Conservation (phyloP, 441 rosid species). For the Melastoma candidum region DNA sequence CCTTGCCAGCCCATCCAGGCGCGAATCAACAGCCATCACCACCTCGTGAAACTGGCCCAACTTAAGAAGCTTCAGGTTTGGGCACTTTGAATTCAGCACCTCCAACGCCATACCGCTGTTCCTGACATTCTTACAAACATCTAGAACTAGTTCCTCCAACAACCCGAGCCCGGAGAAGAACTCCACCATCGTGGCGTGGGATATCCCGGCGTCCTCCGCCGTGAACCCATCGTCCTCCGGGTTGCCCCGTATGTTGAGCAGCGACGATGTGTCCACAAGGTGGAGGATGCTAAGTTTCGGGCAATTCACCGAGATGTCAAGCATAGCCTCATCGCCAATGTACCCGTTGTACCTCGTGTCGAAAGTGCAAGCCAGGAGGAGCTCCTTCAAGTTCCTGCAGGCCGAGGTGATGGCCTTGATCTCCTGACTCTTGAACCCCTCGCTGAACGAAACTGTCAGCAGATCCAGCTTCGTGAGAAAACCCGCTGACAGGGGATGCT, state of each 20-base stretch:
- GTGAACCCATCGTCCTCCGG: constrained; percentile 36
- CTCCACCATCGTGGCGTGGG: constrained; percentile 30
- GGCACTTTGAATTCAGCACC: constrained; percentile 43
- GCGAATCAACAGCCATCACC: constrained; percentile 51
- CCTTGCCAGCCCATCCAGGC: constrained; percentile 65
- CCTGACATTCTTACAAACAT: constrained; percentile 57
- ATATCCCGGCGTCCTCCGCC: constrained; percentile 48
- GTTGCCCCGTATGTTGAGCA: constrained; percentile 33
- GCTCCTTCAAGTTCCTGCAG: constrained; percentile 46
- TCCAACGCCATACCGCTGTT: constrained; percentile 49
- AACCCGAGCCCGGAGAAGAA: constrained; percentile 40
- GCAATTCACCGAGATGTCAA: constrained; percentile 47
- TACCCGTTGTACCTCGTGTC: constrained; percentile 69
- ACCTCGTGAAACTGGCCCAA: constrained; percentile 66
- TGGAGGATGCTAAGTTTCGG: constrained; percentile 51
- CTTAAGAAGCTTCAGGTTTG: constrained; percentile 37
- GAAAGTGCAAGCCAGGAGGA: constrained; percentile 69
- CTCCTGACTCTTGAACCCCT: constrained; percentile 68
- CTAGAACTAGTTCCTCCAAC: constrained; percentile 59
- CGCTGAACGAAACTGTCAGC: constrained; percentile 50
- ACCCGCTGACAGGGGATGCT: constrained; percentile 30
- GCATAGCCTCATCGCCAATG: constrained; percentile 60
- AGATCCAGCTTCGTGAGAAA: constrained; percentile 49
- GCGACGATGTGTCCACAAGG: constrained; percentile 49
- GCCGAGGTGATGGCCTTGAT: constrained; percentile 42